Conservation (phyloP, 164 flowering plant genomes). For the Taxillus chinensis region DNA sequence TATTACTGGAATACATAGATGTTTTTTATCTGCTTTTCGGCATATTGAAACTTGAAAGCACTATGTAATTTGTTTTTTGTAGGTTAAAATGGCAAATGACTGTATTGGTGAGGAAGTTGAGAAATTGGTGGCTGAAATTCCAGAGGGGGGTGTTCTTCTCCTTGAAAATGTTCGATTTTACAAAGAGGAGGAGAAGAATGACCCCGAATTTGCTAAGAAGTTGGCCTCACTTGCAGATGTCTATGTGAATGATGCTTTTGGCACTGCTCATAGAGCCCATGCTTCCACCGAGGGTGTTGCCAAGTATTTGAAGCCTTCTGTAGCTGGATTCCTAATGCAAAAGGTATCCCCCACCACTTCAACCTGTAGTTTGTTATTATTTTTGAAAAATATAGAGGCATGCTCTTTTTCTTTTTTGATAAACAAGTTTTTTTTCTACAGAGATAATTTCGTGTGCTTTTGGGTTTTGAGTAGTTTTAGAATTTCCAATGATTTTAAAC, state of each 20-base stretch:
- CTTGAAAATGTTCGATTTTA: conserved; percentile 80
- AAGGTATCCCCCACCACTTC: conserved; percentile 33
- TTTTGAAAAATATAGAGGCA: no score
- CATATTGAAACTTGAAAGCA: no score
- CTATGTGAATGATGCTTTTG: conserved; percentile 86
- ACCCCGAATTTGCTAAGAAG: conserved; percentile 81
- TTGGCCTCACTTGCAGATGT: conserved; percentile 74
- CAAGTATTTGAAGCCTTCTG: conserved; percentile 68
- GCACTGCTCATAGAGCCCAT: conserved; percentile 85
- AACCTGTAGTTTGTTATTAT: no score
- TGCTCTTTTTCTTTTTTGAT: no score
- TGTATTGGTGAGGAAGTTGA: conserved; percentile 73
- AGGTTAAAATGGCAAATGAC: conserved; percentile 80
- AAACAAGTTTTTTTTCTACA: no score
- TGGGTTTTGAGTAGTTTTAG: no score
- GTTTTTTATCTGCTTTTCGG: no score
- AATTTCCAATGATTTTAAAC: no score
- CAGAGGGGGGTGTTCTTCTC: conserved; percentile 77
- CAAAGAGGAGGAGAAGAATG: conserved; percentile 91
- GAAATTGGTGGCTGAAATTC: conserved; percentile 52
- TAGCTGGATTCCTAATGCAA: conserved; percentile 91
- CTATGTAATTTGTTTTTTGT: background rate
- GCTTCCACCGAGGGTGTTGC: conserved; percentile 90
- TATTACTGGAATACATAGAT: no score
- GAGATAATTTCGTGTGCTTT: no score